These are phyloP conservation scores for Linnemannia schmuckeri DNA, from an alignment of 192 early-diverging fungal species.

Conservation along the genomic window DNA sequence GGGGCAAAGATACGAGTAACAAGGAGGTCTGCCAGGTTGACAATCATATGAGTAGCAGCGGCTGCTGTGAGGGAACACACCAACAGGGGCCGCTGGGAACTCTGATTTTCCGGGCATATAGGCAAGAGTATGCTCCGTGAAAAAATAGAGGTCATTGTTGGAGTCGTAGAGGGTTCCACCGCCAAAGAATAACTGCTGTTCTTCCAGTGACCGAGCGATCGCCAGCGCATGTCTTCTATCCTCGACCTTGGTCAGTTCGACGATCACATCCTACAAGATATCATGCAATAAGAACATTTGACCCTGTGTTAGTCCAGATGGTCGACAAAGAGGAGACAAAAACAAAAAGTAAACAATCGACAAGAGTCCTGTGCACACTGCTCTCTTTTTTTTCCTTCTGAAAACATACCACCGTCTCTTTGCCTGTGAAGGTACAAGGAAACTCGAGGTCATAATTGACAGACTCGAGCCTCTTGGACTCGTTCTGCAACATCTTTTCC, in stretches of 20 bases:
- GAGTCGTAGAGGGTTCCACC: slow-evolving; percentile 84
- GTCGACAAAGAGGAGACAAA: not conserved
- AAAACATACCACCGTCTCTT: slow-evolving; percentile 75
- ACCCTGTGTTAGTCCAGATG: not conserved
- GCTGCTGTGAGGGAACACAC: slow-evolving; percentile 43
- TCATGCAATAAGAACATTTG: slow-evolving; percentile 6
- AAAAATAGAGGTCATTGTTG: slow-evolving; percentile 79
- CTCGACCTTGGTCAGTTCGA: slow-evolving; percentile 71
- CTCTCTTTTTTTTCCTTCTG: not conserved
- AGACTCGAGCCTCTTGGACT: slow-evolving; percentile 44
- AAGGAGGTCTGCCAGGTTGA: slow-evolving; percentile 32
- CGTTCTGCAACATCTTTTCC: slow-evolving; percentile 49
- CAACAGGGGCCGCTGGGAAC: slow-evolving; percentile 38
- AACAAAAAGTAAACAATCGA: not conserved
- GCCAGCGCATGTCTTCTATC: slow-evolving; percentile 83
- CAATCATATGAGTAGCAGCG: slow-evolving; percentile 42
- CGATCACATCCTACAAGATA: slow-evolving; percentile 67
- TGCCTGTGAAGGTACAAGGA: slow-evolving; percentile 80
- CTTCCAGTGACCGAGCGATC: slow-evolving; percentile 80
- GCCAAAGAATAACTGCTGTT: slow-evolving; percentile 84
- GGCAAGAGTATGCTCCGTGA: slow-evolving; percentile 59
- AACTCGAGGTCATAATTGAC: slow-evolving; percentile 77
- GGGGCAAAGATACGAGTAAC: slow-evolving; percentile 50
- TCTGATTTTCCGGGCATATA: slow-evolving; percentile 41
- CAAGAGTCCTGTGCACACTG: not conserved